Conservation (phyloP, 1,284 basidiomycete species). For the Cryptococcus sp. region DNA sequence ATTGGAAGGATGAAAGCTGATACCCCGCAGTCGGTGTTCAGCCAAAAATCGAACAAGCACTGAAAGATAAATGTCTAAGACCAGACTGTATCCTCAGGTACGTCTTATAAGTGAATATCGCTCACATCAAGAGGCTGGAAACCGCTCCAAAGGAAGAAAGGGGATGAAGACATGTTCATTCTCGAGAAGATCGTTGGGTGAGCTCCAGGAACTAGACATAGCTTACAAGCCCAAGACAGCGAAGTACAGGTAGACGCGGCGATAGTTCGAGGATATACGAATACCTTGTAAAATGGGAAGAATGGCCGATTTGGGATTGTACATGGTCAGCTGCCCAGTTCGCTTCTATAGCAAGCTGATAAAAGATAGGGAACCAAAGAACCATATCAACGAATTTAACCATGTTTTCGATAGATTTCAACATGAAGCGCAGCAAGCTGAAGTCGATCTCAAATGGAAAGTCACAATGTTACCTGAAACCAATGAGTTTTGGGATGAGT, state of each 20-base stretch:
- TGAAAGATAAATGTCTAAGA: constrained; percentile 13
- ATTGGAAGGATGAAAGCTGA: not conserved
- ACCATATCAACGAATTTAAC: constrained; percentile 9
- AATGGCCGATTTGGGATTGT: constrained; percentile 14
- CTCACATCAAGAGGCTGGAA: not conserved
- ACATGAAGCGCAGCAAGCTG: not conserved
- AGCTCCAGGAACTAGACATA: not conserved
- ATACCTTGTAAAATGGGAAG: constrained; percentile 18
- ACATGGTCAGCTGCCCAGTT: constrained; percentile 11
- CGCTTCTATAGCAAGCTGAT: not conserved
- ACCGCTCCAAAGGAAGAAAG: constrained; percentile 1
- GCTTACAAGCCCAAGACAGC: constrained; percentile 6
- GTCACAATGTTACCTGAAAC: constrained; percentile 10
- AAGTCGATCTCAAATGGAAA: not conserved
- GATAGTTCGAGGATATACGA: constrained; percentile 7
- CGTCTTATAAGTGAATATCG: not conserved
- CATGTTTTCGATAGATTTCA: constrained; percentile 8
- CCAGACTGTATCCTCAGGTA: constrained; percentile 14
- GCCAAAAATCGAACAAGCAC: not conserved
- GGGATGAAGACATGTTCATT: constrained; percentile 12
- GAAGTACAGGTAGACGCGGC: not conserved
- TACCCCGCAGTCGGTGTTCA: not conserved
- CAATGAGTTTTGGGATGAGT: constrained; percentile 10
- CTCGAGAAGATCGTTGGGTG: constrained; percentile 20
- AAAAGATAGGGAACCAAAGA: constrained; percentile 7